Evolutionary conservation across 2,329 filamentous ascomycete genomes (phyloP).

Genomic region (Alternaria brassicae): DNA sequence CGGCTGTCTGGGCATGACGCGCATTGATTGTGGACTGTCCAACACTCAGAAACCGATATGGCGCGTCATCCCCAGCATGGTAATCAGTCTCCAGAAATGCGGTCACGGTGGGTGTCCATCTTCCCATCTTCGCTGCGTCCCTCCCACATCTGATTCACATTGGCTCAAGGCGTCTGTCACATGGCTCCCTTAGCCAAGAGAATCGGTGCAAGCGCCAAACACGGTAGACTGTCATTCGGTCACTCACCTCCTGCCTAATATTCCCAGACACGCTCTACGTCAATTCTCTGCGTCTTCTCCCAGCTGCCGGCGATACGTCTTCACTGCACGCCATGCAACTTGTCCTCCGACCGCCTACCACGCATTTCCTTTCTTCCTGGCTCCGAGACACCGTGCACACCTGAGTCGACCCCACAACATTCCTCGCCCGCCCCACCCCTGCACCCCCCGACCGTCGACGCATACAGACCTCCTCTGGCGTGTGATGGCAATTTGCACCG

Average conservation of each 20-base stretch:
- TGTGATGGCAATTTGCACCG: background rate
- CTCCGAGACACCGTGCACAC: constrained; percentile 19
- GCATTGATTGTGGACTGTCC: constrained; percentile 11
- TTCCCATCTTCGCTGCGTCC: constrained; percentile 15
- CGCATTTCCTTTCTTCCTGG: constrained; percentile 22
- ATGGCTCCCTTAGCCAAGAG: constrained; percentile 39
- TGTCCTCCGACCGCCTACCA: constrained; percentile 30
- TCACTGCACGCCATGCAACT: constrained; percentile 42
- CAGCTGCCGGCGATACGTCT: constrained; percentile 18
- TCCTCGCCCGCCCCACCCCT: background rate
- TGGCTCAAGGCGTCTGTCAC: constrained; percentile 33
- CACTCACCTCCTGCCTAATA: constrained; percentile 13
- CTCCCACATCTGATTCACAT: constrained; percentile 16
- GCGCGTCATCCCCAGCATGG: constrained; percentile 10
- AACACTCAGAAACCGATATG: constrained; percentile 13
- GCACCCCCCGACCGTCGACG: constrained; percentile 7
- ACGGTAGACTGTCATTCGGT: constrained; percentile 31
- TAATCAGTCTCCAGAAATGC: constrained; percentile 7
- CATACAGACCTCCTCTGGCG: background rate
- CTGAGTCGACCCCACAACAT: constrained; percentile 16
- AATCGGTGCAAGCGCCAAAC: constrained; percentile 39
- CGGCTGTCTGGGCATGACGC: constrained; percentile 15
- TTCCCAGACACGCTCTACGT: constrained; percentile 8
- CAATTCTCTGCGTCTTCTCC: constrained; percentile 6
- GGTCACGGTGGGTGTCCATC: constrained; percentile 18